These are phyloP conservation scores for Arbutus unedo DNA, from an alignment of 148 eudicot species.

Conservation along the genomic window DNA sequence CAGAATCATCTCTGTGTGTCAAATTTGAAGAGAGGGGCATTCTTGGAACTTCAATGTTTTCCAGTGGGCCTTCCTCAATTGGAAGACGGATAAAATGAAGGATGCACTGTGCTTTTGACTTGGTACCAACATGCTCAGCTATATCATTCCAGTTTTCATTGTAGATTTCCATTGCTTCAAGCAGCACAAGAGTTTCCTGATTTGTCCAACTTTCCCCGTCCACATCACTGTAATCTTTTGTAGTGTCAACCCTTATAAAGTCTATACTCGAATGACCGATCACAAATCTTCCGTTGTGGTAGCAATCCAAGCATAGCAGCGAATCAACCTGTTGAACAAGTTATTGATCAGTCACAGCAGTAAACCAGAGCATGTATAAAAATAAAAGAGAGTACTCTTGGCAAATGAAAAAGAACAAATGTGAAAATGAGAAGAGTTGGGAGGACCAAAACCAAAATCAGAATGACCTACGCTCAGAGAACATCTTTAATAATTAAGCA, in stretches of 20 bases:
- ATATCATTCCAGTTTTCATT: constrained; percentile 87
- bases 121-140: constrained; percentile 87
- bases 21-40: constrained; percentile 35
- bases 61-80: constrained; percentile 65
- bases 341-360: not conserved
- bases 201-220: constrained; percentile 90
- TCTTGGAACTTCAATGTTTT: constrained; percentile 60
- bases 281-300: constrained; percentile 70
- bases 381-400: not conserved
- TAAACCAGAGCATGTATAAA: not conserved
- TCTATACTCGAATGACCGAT: constrained; percentile 90
- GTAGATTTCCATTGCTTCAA: constrained; percentile 76
- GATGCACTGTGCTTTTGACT: constrained; percentile 95
- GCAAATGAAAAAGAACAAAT: not conserved
- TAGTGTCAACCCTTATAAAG: constrained; percentile 56
- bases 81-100: constrained; percentile 88
- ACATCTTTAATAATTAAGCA: not conserved
- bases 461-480: not conserved
- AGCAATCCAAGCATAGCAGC: constrained; percentile 77
- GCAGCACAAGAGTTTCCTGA: constrained; percentile 85
- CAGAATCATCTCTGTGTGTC: constrained; percentile 30
- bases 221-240: constrained; percentile 56
- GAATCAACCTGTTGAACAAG: constrained; percentile 61
- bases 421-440: not conserved
- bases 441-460: not conserved